Base-by-base conservation (phyloP, 306 rosid genomes). In the Cyamopsis tetragonoloba region DNA sequence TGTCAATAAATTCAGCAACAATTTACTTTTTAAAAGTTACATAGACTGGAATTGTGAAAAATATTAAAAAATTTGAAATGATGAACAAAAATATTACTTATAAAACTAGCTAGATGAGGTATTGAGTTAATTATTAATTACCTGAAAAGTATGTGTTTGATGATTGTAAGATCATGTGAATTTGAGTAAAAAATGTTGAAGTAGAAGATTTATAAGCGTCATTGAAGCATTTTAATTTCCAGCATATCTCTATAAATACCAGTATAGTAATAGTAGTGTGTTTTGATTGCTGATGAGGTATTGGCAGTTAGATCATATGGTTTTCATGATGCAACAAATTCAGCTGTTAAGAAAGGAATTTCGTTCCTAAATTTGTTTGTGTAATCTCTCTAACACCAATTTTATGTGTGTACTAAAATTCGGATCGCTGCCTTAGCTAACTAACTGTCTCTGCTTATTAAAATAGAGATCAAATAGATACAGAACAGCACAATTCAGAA, bases 281-380 rank as follows among this genome's bases (percentile, higher is more conserved):
- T 32, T 80, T 73, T 66, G 55, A 54, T 72, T 41, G 18, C 12
- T 4, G n/a, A n/a, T n/a, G n/a, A 39, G 69, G 34, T 65, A 51
- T 17, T 82, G 92, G 88, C 74, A 76, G 96, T 82, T 88, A 27
- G 57, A 49, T 86, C 96, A 88, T 80, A 88, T 74, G 80, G 72
- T 57, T 64, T 78, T 68, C 77, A 70, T 88, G 96, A 62, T 75
- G 65, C 74, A 88, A 85, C 91, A 39, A 83, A 72, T 72, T 71
- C 13, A 53, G 49, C 39, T 0, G 38, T 27, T 47, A 34, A 59
- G 68, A 68, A 65, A 76, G 44, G 7, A 73, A 48, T 59, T 61
- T 30, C 28, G 6, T 28, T 60, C 57, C 41, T 73, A 13, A 28
- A 46, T 78, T 14, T 73, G 68, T 62, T 76, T 38, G 79, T 27